Percentiles rank a stretch among this genome's conserved stretches.
phyloP scores from a whole-genome alignment of 2,329 filamentous ascomycete genomes.

The Lasiodiplodia hormozganensis region DNA sequence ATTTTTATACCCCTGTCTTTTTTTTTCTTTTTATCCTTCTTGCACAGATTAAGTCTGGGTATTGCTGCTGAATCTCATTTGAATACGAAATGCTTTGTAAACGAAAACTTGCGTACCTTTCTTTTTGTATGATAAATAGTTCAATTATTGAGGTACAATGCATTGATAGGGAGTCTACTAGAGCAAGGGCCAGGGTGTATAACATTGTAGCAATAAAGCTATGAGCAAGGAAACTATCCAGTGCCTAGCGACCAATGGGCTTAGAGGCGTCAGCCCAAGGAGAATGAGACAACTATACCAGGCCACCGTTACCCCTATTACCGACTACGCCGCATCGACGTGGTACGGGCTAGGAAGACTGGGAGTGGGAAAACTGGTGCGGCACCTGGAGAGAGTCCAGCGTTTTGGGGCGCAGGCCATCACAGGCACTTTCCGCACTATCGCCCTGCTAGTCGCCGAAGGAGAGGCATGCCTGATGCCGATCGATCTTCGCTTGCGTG shows the following conservation, averaged over 20 bases:
- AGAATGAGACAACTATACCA: conserved; percentile 6
- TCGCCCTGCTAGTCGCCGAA: conserved; percentile 1
- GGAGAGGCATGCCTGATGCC: conserved; percentile 2
- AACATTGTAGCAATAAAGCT: neutral
- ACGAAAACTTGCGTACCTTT: no score
- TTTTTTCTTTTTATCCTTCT: no score
- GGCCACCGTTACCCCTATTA: neutral
- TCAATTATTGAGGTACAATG: no score
- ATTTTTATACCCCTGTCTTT: neutral
- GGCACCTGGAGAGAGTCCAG: neutral
- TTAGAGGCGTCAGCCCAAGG: neutral
- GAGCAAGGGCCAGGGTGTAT: no score
- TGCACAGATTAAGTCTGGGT: no score
- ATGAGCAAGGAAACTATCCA: neutral
- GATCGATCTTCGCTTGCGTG: neutral
- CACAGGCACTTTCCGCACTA: neutral
- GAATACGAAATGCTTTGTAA: no score
- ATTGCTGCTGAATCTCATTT: no score
- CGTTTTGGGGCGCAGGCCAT: conserved; percentile 1
- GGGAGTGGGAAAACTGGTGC: conserved; percentile 1
- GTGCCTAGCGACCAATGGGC: neutral
- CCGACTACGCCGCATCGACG: conserved; percentile 7
- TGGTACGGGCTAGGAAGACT: conserved; percentile 1
- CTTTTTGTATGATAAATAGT: no score
- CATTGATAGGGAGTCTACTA: no score